A percentile compares a stretch with the other conserved stretches of the same genome.
These are phyloP conservation scores for Phytopythium montanum DNA, from an alignment of 352 stramenopile genomes.

Conservation along the genomic window DNA sequence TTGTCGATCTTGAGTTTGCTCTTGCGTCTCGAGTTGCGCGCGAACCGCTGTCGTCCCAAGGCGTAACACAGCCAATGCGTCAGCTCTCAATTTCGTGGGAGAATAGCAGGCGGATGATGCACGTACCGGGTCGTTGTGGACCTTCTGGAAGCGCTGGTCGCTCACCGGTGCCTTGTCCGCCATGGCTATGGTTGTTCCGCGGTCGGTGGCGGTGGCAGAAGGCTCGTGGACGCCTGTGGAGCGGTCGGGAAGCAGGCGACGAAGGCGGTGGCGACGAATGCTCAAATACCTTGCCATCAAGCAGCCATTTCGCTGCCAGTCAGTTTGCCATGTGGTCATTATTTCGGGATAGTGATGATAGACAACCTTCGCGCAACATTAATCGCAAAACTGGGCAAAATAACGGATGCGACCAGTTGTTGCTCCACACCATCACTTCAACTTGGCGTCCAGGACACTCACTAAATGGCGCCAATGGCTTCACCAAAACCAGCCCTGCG, in stretches of 20 bases:
- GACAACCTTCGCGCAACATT: background rate
- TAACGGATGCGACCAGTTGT: background rate
- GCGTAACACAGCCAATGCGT: background rate
- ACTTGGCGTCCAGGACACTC: background rate
- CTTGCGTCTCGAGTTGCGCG: conserved; percentile 71
- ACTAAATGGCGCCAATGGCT: background rate
- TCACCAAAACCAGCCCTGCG: conserved; percentile 72
- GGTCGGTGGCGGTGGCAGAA: background rate
- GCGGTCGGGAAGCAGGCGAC: background rate
- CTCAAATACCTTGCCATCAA: background rate
- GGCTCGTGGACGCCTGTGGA: background rate
- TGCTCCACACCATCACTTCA: background rate
- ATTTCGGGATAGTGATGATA: background rate
- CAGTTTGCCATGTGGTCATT: background rate
- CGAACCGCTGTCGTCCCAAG: conserved; percentile 46
- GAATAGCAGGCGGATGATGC: background rate
- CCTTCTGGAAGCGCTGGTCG: conserved; percentile 81
- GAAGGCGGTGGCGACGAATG: conserved; percentile 1
- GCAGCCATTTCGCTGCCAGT: conserved; percentile 1
- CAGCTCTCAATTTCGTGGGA: background rate
- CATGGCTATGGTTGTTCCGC: conserved; percentile 13
- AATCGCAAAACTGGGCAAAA: background rate
- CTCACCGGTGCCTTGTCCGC: conserved; percentile 36
- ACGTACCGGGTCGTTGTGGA: conserved; percentile 80
- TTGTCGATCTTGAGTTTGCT: conserved; percentile 83